Evolutionary conservation across 129 eudicot species (phyloP), one percentile per base, ranked within the genome.

Genomic region (Flaveria robusta): DNA sequence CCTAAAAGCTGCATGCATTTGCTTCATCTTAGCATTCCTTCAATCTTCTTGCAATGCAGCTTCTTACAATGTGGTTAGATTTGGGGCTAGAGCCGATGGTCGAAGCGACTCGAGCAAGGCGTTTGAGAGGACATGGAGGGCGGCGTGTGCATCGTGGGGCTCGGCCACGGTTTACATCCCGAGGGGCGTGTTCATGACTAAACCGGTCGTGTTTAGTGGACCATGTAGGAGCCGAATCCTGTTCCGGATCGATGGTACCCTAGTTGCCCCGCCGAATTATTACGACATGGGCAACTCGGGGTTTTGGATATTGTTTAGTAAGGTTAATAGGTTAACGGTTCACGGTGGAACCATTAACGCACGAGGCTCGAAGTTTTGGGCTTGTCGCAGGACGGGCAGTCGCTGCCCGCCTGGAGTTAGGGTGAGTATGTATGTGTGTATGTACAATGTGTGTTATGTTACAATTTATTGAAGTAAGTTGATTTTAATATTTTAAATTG

Each of bases 361-460:
- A 4, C 77, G 79, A 34, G 94, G 97, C 27, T 54, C 90, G 0
- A 72, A 81, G 63, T 87, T 86, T 7, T 91, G 97, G 97, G 58
- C 51, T 12, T 91, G 97, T 68, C 74, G 86, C 20, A 60, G 70
- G 52, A 71, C 83, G 9, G 87, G 95, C 1, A 60, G 76, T 45
- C 60, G 54, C 39, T 91, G 97, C 66, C 91, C 97, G 0, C 67
- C 50, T 16, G 94, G 97, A 59, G 91, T 89, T 64, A 83, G 90
- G 94, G 94, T 91, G 67, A 34, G 75, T 59, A 62, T 20, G 19
- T n/a, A 42, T 39, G 11, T 39, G 1, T 41, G 1, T 43, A 5
- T 31, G 5, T 31, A 31, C 52, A 47, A 42, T 68, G 19, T 22
- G 19, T 43, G 27, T 29, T 26, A 31, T 22, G 26, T 27, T 24